These are phyloP conservation scores for Melampsora larici-populina DNA, from an alignment of 1,284 basidiomycete species.

Conservation along the genomic window DNA sequence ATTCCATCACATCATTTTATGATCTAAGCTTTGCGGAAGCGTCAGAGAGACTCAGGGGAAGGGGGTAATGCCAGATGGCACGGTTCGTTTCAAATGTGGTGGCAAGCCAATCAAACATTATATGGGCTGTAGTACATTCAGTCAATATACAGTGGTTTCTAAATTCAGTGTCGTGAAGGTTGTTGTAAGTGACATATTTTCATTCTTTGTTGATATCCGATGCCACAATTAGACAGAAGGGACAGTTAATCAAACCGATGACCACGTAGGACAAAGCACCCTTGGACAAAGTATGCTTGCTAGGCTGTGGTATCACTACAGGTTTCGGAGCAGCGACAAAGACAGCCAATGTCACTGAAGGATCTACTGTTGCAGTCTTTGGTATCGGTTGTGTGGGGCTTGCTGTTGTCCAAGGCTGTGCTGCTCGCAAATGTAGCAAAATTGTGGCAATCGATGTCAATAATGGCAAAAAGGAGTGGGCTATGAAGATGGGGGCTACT, in stretches of 20 bases:
- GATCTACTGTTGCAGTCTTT: conserved; percentile 85
- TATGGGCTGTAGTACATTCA: conserved; percentile 98
- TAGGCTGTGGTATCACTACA: conserved; percentile 94
- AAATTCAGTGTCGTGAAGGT: conserved; percentile 82
- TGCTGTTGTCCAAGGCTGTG: conserved; percentile 79
- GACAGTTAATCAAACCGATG: neutral
- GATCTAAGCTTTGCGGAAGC: conserved; percentile 52
- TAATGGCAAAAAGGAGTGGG: conserved; percentile 78
- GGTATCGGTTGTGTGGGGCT: conserved; percentile 95
- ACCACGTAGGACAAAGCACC: conserved; percentile 64
- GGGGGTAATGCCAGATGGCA: conserved; percentile 91
- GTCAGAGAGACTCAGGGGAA: conserved; percentile 92
- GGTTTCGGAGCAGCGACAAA: conserved; percentile 62
- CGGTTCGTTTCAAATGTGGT: conserved; percentile 82
- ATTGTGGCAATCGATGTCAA: conserved; percentile 94
- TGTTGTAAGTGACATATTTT: conserved; percentile 22
- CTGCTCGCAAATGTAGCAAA: conserved; percentile 72
- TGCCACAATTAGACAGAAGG: neutral
- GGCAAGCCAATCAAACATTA: conserved; percentile 88
- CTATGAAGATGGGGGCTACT: conserved; percentile 90
- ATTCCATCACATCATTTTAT: neutral
- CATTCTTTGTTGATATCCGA: conserved; percentile 3
- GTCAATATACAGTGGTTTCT: conserved; percentile 97
- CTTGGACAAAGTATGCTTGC: conserved; percentile 86
- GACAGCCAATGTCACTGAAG: conserved; percentile 63